A percentile compares a stretch with the other conserved stretches of the same genome.
Conservation (phyloP, 305 asterid genomes). For the Stenogyne calaminthoides region DNA sequence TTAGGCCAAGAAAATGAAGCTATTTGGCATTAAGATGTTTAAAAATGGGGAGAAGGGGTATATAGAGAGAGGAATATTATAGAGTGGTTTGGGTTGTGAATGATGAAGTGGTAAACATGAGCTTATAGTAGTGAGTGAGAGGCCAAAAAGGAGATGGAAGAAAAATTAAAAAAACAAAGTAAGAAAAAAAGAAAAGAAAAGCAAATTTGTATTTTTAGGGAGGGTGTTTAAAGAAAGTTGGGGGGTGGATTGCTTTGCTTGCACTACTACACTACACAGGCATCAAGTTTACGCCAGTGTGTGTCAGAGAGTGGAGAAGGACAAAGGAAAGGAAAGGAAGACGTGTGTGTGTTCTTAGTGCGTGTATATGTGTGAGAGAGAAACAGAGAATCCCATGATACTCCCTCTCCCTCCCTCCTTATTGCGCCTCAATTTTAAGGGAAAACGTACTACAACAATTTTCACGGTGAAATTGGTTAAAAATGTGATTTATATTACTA, state of each 20-base stretch:
- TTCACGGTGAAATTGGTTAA: too few species aligned
- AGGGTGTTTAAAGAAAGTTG: slow-evolving; percentile 27
- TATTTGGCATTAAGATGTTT: slow-evolving; percentile 26
- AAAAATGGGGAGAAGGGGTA: slow-evolving; percentile 14
- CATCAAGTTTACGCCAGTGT: slow-evolving; percentile 53
- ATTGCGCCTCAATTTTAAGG: too few species aligned
- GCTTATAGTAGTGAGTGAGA: slow-evolving; percentile 41
- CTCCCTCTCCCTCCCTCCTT: too few species aligned
- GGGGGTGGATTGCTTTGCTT: slow-evolving; percentile 46
- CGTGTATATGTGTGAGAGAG: slow-evolving; percentile 21
- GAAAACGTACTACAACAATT: too few species aligned
- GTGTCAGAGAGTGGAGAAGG: slow-evolving; percentile 41
- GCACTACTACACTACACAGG: slow-evolving; percentile 50
- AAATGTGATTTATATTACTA: too few species aligned
- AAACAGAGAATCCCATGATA: slow-evolving; percentile 19
- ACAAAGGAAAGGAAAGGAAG: slow-evolving; percentile 33
- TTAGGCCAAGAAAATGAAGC: slow-evolving; percentile 16
- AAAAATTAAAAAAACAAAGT: neutral
- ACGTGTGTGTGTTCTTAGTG: slow-evolving; percentile 18
- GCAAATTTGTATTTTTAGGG: neutral
- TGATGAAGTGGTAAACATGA: slow-evolving; percentile 47
- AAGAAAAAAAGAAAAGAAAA: slow-evolving; percentile 17
- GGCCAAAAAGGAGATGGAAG: slow-evolving; percentile 17
- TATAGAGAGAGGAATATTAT: slow-evolving; percentile 9
- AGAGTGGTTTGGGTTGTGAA: slow-evolving; percentile 32